Evolutionary conservation across 305 asterid species (phyloP).

Genomic region (Andrographis paniculata): DNA sequence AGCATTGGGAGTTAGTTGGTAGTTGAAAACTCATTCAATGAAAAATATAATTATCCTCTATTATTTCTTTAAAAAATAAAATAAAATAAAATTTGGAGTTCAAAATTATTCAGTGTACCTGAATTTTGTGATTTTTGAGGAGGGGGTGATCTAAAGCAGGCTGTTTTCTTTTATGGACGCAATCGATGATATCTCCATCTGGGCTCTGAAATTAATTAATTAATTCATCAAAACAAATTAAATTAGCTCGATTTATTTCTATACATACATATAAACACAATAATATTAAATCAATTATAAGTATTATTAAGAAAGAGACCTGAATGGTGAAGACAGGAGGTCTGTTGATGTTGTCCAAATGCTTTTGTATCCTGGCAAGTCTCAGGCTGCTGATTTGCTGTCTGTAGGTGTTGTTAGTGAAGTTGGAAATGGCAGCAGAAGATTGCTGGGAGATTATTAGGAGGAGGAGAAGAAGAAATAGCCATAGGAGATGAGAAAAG

Average conservation of each 20-base stretch:
- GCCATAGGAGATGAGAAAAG: constrained; percentile 6
- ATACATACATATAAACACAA: not conserved
- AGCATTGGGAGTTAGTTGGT: not conserved
- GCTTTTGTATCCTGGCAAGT: constrained; percentile 66
- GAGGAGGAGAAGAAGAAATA: constrained; percentile 14
- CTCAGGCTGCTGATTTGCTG: constrained; percentile 67
- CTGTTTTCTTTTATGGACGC: constrained; percentile 77
- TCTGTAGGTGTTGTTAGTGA: constrained; percentile 29
- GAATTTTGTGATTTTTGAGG: constrained; percentile 84
- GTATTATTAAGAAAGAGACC: constrained; percentile 24
- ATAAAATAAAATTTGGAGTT: no score
- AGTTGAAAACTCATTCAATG: not conserved
- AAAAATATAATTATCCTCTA: constrained; percentile 3
- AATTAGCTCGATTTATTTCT: not conserved
- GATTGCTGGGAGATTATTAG: constrained; percentile 19
- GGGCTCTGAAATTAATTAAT: constrained; percentile 52
- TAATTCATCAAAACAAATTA: not conserved
- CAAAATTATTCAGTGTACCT: no score
- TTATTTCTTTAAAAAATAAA: not conserved
- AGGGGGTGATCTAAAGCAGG: constrained; percentile 95
- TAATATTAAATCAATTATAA: no score
- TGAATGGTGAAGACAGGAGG: constrained; percentile 64
- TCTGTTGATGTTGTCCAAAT: constrained; percentile 67
- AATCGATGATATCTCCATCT: constrained; percentile 91
- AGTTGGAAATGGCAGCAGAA: constrained; percentile 23